Evolutionary conservation across 1,139 yeast genomes (phyloP).

Genomic region (Sugiyamaella neomexicana): DNA sequence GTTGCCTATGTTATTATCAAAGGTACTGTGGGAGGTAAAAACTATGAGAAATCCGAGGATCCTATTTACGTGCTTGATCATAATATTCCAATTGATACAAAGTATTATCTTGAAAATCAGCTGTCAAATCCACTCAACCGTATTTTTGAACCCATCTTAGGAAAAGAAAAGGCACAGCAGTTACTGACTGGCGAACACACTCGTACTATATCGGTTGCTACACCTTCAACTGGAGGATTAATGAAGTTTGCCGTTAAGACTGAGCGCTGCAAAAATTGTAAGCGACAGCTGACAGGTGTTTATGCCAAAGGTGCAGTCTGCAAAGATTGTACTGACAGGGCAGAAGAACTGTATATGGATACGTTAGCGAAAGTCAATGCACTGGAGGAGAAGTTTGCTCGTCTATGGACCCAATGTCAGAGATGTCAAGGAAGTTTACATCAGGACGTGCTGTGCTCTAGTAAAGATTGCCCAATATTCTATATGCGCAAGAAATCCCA

Average conservation of each 20-base stretch:
- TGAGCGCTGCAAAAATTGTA: slow-evolving; percentile 85
- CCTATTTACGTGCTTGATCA: slow-evolving; percentile 91
- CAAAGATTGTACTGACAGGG: slow-evolving; percentile 68
- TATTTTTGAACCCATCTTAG: slow-evolving; percentile 93
- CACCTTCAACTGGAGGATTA: slow-evolving; percentile 70
- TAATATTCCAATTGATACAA: slow-evolving; percentile 90
- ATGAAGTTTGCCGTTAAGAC: slow-evolving; percentile 91
- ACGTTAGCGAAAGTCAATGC: slow-evolving; percentile 79
- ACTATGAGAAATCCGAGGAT: slow-evolving; percentile 95
- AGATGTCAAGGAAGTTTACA: slow-evolving; percentile 95
- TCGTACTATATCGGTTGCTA: slow-evolving; percentile 67
- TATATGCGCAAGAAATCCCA: slow-evolving; percentile 96
- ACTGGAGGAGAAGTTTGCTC: slow-evolving; percentile 77
- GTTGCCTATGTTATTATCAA: slow-evolving; percentile 93
- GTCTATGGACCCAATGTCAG: slow-evolving; percentile 98
- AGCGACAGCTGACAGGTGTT: slow-evolving; percentile 66
- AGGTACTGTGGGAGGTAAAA: slow-evolving; percentile 78
- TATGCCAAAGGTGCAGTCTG: slow-evolving; percentile 78
- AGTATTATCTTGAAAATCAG: slow-evolving; percentile 91
- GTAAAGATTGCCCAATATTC: slow-evolving; percentile 95
- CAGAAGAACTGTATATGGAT: slow-evolving; percentile 75
- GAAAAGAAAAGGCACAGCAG: slow-evolving; percentile 78
- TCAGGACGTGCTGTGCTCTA: slow-evolving; percentile 92
- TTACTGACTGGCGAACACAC: slow-evolving; percentile 77
- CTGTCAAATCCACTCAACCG: slow-evolving; percentile 88